Base-by-base conservation (phyloP, 768 basidiomycete genomes). In the Russula griseocarnosa region DNA sequence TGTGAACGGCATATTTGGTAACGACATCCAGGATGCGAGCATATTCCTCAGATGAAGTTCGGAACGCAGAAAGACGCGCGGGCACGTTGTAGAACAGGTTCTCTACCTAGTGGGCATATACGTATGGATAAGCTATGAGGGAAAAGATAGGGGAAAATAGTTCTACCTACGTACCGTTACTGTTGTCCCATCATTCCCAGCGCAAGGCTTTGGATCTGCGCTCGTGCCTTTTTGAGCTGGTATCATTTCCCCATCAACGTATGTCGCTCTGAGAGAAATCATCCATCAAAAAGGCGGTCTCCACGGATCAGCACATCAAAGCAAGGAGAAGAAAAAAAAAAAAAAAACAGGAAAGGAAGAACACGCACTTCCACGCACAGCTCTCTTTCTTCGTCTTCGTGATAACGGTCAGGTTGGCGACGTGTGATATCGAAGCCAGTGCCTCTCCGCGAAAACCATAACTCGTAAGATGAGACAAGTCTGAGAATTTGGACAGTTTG, bases 371-470 rank as follows among this genome's bases (percentile, higher is more conserved):
- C 92, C 93, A 98, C 6, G 94, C 96, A 74, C 90, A 93, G 3
- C 80, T 75, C 46, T 94, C 92, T 0, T 78, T 70, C 71, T 84
- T 90, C 0, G 90, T 93, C 78, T 98, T 98, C 6, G 94, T 97
- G n/a, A 90, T 76, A 11, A 98, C 89, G 20, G 86, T 85, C 60
- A 99, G 79, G 73, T 90, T 90, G 1, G 94, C 87, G 46, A 96
- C 92, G 75, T 97, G 94, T 5, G 93, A 95, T 63, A 99, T 92
- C 14, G 93, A 95, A 3, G 96, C 97, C 54, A 99, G 77, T 0
- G 97, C 97, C 76, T 99, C 97, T 32, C 97, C 96, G 57, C 97
- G 84, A 74, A 99, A 99, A 0, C 97, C 97, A 73, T 98, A 98
- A 0, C 96, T 98, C 2, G 83, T 80, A 40, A 99, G 79, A n/a